Percentiles rank a stretch among this genome's conserved stretches.
phyloP scores from a whole-genome alignment of 139 green algal species.

The Tetradesmus lagerheimii region DNA sequence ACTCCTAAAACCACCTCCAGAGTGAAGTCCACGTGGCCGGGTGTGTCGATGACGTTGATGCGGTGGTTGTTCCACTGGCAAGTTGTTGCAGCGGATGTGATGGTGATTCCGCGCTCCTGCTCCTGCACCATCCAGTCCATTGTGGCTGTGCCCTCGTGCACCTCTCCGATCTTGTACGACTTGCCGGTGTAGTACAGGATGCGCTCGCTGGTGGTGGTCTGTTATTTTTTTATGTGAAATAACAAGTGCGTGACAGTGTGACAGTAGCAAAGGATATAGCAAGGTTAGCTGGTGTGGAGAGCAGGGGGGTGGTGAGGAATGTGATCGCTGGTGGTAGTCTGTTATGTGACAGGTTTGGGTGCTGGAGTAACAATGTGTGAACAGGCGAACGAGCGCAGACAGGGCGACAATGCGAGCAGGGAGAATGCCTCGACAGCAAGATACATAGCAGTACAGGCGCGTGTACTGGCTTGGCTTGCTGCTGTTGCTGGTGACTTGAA shows the following conservation, averaged over 20 bases:
- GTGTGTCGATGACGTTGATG: constrained; percentile 99
- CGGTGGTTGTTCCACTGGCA: constrained; percentile 96
- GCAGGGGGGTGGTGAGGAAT: neutral
- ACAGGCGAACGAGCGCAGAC: too few relatives aligned
- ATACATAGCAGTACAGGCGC: too few relatives aligned
- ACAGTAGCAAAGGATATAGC: too few relatives aligned
- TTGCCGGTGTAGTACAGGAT: constrained; percentile 99
- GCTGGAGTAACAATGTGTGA: too few relatives aligned
- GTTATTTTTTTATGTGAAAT: neutral
- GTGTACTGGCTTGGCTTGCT: too few relatives aligned
- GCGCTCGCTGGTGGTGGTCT: constrained; percentile 99
- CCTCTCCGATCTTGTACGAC: constrained; percentile 99
- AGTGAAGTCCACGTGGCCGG: constrained; percentile 98
- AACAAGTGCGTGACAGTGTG: neutral
- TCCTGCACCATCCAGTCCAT: constrained; percentile 98
- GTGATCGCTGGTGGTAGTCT: too few relatives aligned
- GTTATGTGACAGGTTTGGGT: too few relatives aligned
- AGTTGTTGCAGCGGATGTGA: constrained; percentile 98
- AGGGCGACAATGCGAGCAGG: too few relatives aligned
- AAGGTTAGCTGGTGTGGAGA: neutral
- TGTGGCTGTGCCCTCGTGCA: constrained; percentile 98
- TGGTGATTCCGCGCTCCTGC: constrained; percentile 99
- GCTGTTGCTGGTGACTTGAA: too few relatives aligned
- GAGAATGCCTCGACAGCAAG: too few relatives aligned
- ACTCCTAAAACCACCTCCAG: constrained; percentile 76